phyloP scores from a whole-genome alignment of 345 rosid species.

The Viola odorata region DNA sequence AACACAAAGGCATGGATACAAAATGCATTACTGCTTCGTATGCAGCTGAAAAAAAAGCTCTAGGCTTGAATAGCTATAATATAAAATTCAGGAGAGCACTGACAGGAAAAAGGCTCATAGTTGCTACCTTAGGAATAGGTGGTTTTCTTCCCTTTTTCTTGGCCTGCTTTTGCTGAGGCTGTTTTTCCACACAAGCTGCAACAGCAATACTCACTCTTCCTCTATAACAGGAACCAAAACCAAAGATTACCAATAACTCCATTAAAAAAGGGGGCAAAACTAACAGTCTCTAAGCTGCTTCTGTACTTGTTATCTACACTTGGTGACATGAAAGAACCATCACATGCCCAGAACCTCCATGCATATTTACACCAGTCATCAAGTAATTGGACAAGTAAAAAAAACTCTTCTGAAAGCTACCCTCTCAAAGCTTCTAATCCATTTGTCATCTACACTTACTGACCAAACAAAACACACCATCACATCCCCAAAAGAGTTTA shows the following conservation, averaged over 20 bases:
- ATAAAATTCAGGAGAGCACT: neutral
- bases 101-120: neutral
- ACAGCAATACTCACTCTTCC: slow-evolving; percentile 91
- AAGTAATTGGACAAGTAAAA: too few relatives aligned
- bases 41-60: neutral
- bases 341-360: neutral
- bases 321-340: neutral
- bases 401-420: too few relatives aligned
- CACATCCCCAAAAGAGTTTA: too few relatives aligned
- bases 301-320: neutral
- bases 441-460: too few relatives aligned
- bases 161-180: slow-evolving; percentile 44
- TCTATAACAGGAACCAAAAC: slow-evolving; percentile 35
- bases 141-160: slow-evolving; percentile 54
- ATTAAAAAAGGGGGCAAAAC: neutral
- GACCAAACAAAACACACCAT: too few relatives aligned
- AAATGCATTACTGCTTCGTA: neutral
- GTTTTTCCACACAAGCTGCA: slow-evolving; percentile 41
- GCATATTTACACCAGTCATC: neutral
- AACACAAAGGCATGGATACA: neutral
- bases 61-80: neutral
- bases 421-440: too few relatives aligned
- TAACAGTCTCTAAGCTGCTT: neutral
- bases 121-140: slow-evolving; percentile 55
- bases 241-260: neutral